phyloP scores from a whole-genome alignment of 2,329 filamentous ascomycete species.

The Sporothrix phasma region DNA sequence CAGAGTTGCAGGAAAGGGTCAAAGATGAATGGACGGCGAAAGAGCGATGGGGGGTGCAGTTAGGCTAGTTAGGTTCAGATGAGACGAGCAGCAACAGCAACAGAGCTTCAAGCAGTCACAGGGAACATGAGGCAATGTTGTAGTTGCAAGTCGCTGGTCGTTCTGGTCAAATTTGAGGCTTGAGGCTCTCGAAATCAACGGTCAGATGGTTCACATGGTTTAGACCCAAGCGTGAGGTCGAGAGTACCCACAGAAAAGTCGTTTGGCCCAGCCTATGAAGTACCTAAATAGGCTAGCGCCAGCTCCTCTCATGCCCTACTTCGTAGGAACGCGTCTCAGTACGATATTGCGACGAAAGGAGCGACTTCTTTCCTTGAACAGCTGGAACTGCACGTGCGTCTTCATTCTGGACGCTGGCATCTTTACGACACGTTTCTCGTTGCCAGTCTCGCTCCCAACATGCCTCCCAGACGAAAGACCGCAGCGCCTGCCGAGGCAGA shows the following conservation, averaged over 20 bases:
- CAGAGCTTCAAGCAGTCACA: too few species aligned
- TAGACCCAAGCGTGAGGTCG: too few species aligned
- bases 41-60: neutral
- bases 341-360: neutral
- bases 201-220: too few species aligned
- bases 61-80: too few species aligned
- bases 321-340: neutral
- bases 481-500: neutral
- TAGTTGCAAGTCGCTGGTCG: too few species aligned
- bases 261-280: neutral
- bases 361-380: too few species aligned
- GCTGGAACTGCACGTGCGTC: neutral
- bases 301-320: neutral
- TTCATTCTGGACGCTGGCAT: neutral
- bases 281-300: neutral
- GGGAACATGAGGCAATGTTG: too few species aligned
- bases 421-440: too few species aligned
- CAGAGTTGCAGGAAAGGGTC: neutral
- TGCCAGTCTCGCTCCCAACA: neutral
- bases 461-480: constrained; percentile 1
- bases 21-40: neutral
- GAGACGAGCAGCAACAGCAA: too few species aligned
- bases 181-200: too few species aligned
- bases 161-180: too few species aligned
- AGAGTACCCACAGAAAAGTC: neutral